phyloP scores from a whole-genome alignment of 2,329 filamentous ascomycete species.

The Furcasterigmium sp. region DNA sequence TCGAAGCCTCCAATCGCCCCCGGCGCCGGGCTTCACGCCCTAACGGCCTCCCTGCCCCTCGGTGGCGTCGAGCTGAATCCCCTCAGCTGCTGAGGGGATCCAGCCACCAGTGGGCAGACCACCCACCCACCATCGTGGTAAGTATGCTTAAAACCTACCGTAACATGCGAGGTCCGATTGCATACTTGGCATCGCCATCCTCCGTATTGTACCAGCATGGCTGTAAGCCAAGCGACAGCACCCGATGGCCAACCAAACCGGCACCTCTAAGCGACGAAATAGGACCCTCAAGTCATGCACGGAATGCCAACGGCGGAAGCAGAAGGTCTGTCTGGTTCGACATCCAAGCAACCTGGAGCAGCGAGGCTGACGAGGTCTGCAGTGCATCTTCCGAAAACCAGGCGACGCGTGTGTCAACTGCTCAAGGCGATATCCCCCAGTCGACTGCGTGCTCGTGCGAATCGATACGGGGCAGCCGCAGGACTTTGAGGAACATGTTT shows the following conservation, averaged over 20 bases:
- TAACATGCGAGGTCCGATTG: too few species aligned
- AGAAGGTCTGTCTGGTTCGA: conserved; percentile 13
- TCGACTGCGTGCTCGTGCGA: conserved; percentile 10
- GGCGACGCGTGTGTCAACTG: conserved; percentile 10
- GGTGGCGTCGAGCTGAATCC: not conserved
- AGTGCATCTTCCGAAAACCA: conserved; percentile 11
- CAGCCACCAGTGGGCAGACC: too few species aligned
- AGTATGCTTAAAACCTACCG: too few species aligned
- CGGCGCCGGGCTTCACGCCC: not conserved
- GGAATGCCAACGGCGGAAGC: conserved; percentile 12
- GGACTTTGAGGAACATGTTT: too few species aligned
- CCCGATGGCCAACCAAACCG: not conserved
- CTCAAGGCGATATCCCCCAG: conserved; percentile 11
- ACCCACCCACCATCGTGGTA: too few species aligned
- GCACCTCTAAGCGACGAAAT: conserved; percentile 6
- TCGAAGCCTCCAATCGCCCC: not conserved
- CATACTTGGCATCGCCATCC: too few species aligned
- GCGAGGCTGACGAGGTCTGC: not conserved
- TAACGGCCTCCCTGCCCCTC: not conserved
- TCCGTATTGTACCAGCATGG: too few species aligned
- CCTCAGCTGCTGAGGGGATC: too few species aligned
- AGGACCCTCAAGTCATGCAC: conserved; percentile 13
- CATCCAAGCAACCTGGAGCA: too few species aligned
- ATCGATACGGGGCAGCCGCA: not conserved
- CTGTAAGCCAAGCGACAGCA: too few species aligned